A percentile compares a stretch with the other conserved stretches of the same genome.
These are phyloP conservation scores for Dorcoceras hygrometricum DNA, from an alignment of 257 asterid genomes.

Conservation along the genomic window DNA sequence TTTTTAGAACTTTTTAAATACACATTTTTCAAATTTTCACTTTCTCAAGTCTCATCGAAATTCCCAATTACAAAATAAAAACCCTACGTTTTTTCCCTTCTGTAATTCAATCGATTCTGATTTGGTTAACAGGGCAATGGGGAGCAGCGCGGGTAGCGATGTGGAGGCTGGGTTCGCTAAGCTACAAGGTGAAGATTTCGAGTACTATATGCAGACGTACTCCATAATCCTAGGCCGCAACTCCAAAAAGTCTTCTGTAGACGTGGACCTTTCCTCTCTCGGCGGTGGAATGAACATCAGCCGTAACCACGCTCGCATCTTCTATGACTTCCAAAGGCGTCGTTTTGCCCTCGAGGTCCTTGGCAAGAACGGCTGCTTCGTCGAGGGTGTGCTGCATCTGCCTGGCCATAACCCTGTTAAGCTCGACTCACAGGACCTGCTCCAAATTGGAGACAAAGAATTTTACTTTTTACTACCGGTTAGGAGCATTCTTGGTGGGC, in stretches of 20 bases:
- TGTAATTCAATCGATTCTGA: background rate
- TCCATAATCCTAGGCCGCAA: constrained; percentile 91
- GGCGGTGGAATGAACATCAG: constrained; percentile 99
- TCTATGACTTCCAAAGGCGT: constrained; percentile 96
- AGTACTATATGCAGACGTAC: constrained; percentile 97
- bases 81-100: background rate
- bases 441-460: constrained; percentile 93
- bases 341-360: constrained; percentile 96
- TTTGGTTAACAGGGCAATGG: constrained; percentile 37
- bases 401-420: constrained; percentile 84
- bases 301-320: constrained; percentile 98
- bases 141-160: constrained; percentile 74
- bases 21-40: too few relatives aligned
- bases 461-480: constrained; percentile 81
- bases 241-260: constrained; percentile 93
- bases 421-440: constrained; percentile 91
- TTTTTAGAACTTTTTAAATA: too few relatives aligned
- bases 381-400: constrained; percentile 89
- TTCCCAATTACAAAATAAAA: background rate
- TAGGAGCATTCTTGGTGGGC: constrained; percentile 87
- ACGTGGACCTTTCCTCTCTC: constrained; percentile 90
- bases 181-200: constrained; percentile 97
- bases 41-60: too few relatives aligned
- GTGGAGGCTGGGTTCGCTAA: constrained; percentile 99
- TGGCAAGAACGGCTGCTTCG: constrained; percentile 92